A percentile compares a stretch with the other conserved stretches of the same genome.
Conservation (phyloP, 805 yeast genomes). For the Pichia sporocuriosa region DNA sequence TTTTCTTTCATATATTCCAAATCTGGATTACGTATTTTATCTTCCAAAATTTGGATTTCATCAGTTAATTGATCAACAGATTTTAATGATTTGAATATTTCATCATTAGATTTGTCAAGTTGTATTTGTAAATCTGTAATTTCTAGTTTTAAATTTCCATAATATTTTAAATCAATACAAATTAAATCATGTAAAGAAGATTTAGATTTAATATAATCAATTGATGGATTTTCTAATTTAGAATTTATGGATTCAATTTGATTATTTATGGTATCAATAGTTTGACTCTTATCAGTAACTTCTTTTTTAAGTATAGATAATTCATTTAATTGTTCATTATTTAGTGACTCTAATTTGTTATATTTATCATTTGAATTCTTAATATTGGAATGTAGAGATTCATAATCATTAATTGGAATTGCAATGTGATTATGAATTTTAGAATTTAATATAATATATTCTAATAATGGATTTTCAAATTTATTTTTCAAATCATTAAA, state of each 20-base stretch:
- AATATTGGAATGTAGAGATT: not conserved
- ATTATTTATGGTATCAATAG: not conserved
- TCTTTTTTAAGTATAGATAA: not conserved
- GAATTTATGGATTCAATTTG: constrained; percentile 1
- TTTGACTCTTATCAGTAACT: not conserved
- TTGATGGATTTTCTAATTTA: constrained; percentile 28
- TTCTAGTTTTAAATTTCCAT: not conserved
- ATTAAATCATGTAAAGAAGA: not conserved
- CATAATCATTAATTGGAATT: constrained; percentile 12
- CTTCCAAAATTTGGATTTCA: constrained; percentile 5
- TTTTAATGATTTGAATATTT: not conserved
- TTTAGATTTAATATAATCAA: constrained; percentile 20
- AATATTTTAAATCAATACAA: not conserved
- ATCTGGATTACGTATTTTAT: constrained; percentile 13
- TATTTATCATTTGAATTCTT: not conserved
- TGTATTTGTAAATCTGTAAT: not conserved
- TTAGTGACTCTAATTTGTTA: not conserved
- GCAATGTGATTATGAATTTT: constrained; percentile 15
- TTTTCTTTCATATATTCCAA: constrained; percentile 21
- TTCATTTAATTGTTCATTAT: not conserved
- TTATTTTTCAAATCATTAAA: constrained; percentile 1
- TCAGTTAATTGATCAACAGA: constrained; percentile 1
- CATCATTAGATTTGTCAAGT: not conserved
- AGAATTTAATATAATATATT: constrained; percentile 17
- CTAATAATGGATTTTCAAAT: constrained; percentile 29